Evolutionary conservation across 805 yeast genomes (phyloP).

Genomic region (Candida easanensis): DNA sequence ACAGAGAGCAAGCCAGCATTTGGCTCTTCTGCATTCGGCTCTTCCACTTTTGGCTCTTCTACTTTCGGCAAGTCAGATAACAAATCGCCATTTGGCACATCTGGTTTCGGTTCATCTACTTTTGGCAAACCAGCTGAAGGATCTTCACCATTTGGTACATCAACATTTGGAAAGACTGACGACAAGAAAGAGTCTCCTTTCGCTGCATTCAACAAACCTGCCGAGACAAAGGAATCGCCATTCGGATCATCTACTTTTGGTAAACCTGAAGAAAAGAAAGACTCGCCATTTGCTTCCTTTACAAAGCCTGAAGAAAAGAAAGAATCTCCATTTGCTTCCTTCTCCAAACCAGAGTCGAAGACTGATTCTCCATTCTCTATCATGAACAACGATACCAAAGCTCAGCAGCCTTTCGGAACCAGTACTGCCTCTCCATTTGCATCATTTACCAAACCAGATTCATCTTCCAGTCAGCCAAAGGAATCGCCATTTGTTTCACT

Average conservation of each 20-base stretch:
- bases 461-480: neutral
- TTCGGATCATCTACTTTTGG: slow-evolving; percentile 18
- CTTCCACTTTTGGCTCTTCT: slow-evolving; percentile 9
- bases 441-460: neutral
- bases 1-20: slow-evolving; percentile 12
- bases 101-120: slow-evolving; percentile 10
- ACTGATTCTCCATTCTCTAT: neutral
- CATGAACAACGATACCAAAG: neutral
- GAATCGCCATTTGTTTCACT: neutral
- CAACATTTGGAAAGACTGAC: too few species aligned
- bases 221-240: too few species aligned
- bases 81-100: slow-evolving; percentile 11
- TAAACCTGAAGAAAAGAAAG: slow-evolving; percentile 2
- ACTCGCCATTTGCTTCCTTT: neutral
- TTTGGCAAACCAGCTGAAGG: slow-evolving; percentile 1
- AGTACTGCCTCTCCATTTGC: neutral
- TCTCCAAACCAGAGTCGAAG: slow-evolving; percentile 12
- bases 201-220: too few species aligned
- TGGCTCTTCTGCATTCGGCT: slow-evolving; percentile 20
- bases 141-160: neutral
- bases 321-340: slow-evolving; percentile 25
- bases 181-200: neutral
- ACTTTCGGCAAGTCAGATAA: slow-evolving; percentile 22
- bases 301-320: neutral
- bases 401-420: too few species aligned